Conservation (phyloP, 192 early-diverging fungal species). For the Coemansia sp. region DNA sequence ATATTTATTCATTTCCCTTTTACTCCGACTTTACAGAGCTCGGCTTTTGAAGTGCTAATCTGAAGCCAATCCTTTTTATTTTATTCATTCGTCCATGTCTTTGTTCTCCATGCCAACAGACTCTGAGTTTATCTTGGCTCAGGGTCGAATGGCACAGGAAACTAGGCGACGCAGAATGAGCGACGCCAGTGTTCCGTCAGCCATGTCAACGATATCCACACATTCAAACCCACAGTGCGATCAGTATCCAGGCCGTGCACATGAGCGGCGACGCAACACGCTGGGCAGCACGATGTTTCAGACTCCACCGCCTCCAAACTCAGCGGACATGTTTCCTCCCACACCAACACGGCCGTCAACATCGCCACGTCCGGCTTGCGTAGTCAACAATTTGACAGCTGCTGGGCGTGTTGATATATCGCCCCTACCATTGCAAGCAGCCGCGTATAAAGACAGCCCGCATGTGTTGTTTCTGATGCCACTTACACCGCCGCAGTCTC, state of each 20-base stretch:
- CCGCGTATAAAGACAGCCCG: neutral
- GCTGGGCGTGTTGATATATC: neutral
- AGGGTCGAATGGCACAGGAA: constrained; percentile 35
- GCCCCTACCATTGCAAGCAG: neutral
- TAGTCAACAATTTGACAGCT: neutral
- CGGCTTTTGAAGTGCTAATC: neutral
- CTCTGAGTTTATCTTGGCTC: constrained; percentile 36
- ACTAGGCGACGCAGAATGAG: constrained; percentile 44
- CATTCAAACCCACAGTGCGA: neutral
- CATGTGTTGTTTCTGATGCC: constrained; percentile 25
- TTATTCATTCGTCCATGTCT: constrained; percentile 9
- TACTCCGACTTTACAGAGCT: neutral
- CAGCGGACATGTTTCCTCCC: neutral
- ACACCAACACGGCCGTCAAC: neutral
- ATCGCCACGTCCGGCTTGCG: neutral
- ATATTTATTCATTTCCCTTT: neutral
- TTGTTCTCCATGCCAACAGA: constrained; percentile 33
- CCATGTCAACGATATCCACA: constrained; percentile 14
- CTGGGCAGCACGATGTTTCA: constrained; percentile 20
- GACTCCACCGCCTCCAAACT: neutral
- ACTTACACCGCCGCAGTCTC: constrained; percentile 26
- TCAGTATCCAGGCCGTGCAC: neutral
- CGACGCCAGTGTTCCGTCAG: constrained; percentile 23
- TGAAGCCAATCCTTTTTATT: neutral
- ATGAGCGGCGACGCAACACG: constrained; percentile 43